These are phyloP conservation scores for Sideroxylon spinosum DNA, from an alignment of 179 eudicot species.

Conservation along the genomic window DNA sequence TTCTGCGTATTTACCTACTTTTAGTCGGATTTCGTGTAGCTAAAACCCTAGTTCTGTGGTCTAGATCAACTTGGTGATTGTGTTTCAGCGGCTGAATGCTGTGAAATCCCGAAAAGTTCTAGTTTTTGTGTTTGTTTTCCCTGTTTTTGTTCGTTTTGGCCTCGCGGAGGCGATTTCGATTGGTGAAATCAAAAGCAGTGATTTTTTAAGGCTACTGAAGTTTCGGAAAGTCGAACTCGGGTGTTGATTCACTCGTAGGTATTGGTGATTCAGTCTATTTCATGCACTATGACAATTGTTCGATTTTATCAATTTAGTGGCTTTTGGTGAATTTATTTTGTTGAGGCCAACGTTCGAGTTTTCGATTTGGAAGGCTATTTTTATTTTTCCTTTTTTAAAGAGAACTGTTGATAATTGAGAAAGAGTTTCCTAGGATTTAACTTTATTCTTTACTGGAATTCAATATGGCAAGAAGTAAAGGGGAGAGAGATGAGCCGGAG, in stretches of 20 bases:
- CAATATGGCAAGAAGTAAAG: conserved; percentile 23
- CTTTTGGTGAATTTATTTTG: background rate
- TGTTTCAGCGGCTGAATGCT: no score
- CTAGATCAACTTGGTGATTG: no score
- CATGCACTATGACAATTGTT: conserved; percentile 7
- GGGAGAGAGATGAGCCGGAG: conserved; percentile 38
- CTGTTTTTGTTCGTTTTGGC: no score
- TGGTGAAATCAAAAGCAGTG: background rate
- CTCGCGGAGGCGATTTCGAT: background rate
- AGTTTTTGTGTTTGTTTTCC: no score
- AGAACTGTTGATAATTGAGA: background rate
- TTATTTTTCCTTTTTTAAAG: background rate
- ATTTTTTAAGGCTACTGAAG: background rate
- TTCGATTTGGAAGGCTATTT: background rate
- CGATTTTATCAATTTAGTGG: background rate
- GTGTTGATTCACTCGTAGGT: background rate
- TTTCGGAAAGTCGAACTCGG: background rate
- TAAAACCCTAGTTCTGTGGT: no score
- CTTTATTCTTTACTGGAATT: no score
- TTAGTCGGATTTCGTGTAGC: no score
- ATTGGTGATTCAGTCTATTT: background rate
- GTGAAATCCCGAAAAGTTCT: no score
- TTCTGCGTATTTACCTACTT: no score
- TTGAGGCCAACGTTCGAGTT: background rate
- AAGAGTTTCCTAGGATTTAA: background rate